Percentiles rank a stretch among this genome's conserved stretches.
These are phyloP conservation scores for Phellinidium pouzarii DNA, from an alignment of 1,284 basidiomycete species.

Conservation along the genomic window DNA sequence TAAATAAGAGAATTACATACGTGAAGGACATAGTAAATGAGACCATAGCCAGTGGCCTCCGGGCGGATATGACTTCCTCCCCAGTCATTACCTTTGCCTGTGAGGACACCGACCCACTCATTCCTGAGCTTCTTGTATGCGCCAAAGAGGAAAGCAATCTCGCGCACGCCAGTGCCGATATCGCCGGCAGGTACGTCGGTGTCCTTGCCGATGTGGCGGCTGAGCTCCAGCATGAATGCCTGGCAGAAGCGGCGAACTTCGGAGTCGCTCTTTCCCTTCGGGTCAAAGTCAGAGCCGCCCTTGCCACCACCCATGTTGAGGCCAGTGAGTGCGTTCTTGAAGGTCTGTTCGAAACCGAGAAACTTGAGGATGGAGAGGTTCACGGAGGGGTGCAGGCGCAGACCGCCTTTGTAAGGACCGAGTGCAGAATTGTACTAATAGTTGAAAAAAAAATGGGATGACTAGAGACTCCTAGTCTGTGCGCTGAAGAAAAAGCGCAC, in stretches of 20 bases:
- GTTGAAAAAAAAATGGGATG: not conserved
- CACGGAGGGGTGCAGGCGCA: slow-evolving; percentile 76
- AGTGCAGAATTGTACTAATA: slow-evolving; percentile 73
- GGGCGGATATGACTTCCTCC: slow-evolving; percentile 70
- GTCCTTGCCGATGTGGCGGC: slow-evolving; percentile 64
- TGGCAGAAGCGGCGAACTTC: slow-evolving; percentile 71
- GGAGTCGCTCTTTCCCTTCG: slow-evolving; percentile 74
- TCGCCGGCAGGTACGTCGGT: slow-evolving; percentile 81
- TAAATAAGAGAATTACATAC: slow-evolving; percentile 32
- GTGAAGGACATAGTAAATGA: slow-evolving; percentile 74
- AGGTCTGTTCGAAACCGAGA: slow-evolving; percentile 78
- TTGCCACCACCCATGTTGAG: slow-evolving; percentile 73
- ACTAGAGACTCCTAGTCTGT: not conserved
- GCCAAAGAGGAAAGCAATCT: slow-evolving; percentile 68
- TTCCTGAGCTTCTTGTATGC: slow-evolving; percentile 73
- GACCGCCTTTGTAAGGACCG: slow-evolving; percentile 80
- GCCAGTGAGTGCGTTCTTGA: slow-evolving; percentile 81
- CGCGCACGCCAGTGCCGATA: slow-evolving; percentile 63
- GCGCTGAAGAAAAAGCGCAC: slow-evolving; percentile 28
- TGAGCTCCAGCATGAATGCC: slow-evolving; percentile 70
- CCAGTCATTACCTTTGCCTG: slow-evolving; percentile 73
- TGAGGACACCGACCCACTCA: slow-evolving; percentile 73
- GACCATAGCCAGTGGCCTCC: slow-evolving; percentile 70
- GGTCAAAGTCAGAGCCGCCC: slow-evolving; percentile 73
- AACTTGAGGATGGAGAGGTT: slow-evolving; percentile 84